Conservation (phyloP, 768 basidiomycete genomes). For the Strobilomyces dryophilus region DNA sequence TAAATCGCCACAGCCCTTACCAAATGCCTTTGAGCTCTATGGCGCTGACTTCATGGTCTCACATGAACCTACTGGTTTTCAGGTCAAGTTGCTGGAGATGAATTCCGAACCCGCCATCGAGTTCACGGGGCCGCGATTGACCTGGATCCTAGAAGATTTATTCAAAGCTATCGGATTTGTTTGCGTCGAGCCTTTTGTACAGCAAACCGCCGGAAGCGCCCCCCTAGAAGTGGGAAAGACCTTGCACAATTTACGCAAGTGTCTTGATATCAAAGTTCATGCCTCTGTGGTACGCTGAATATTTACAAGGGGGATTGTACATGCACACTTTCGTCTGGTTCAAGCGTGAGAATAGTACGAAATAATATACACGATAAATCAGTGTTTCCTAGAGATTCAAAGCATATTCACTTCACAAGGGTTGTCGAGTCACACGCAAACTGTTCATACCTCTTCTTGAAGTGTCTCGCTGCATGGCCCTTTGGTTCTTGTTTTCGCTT, state of each 20-base stretch:
- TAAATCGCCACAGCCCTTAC: slow-evolving; percentile 55
- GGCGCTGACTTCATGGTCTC: slow-evolving; percentile 90
- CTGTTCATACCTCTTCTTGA: slow-evolving; percentile 10
- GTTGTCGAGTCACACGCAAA: not conserved
- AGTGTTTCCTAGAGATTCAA: slow-evolving; percentile 9
- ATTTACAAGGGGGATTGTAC: not conserved
- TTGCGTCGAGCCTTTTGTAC: slow-evolving; percentile 63
- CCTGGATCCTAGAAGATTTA: slow-evolving; percentile 77
- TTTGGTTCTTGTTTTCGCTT: slow-evolving; percentile 15
- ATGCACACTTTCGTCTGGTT: not conserved
- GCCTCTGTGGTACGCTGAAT: slow-evolving; percentile 19
- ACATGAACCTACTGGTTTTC: slow-evolving; percentile 38
- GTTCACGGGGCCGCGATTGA: slow-evolving; percentile 78
- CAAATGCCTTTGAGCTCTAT: slow-evolving; percentile 93
- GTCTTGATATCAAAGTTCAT: slow-evolving; percentile 54
- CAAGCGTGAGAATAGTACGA: not conserved
- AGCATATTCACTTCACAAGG: not conserved
- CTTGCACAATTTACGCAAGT: slow-evolving; percentile 57
- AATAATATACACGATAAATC: not conserved
- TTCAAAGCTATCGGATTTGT: slow-evolving; percentile 67
- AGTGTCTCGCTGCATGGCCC: not conserved
- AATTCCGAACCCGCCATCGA: slow-evolving; percentile 97
- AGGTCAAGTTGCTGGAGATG: slow-evolving; percentile 80
- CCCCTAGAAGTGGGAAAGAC: slow-evolving; percentile 54
- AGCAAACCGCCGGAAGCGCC: not conserved